Evolutionary conservation across 2,329 filamentous ascomycete genomes (phyloP), one percentile per base, ranked within the genome.

Genomic region (Fusarium lyarnte): DNA sequence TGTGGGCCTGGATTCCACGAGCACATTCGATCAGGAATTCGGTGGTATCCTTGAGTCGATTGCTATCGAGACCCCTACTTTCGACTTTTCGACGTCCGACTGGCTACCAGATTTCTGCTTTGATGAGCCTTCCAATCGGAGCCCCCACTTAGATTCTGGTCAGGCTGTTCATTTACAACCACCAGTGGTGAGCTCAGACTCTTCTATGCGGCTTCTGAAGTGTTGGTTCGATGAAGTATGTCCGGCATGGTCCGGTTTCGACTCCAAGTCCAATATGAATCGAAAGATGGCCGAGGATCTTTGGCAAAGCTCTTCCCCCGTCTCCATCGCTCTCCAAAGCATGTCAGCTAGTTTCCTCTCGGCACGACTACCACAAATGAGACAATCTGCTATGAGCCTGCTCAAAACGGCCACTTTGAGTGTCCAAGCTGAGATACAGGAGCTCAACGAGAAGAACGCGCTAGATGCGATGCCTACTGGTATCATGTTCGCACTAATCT

Each of bases 101-200:
- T 4, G 6, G n/a, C 4, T 25, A 2, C 31, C 47, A 0, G 12
- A 35, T 6, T 35, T 25, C 17, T 8, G 29, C 11, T 21, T 35
- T 2, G 6, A 25, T 21, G 5, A 5, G 3, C 6, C 31, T 11
- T 2, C n/a, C 13, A 17, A 35, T 16, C 4, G 6, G 6, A 21
- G 2, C n/a, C 6, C 31, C 3, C 19, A 10, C 11, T 6, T 25
- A 1, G 29, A 35, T 11, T 17, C 3, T 14, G 6, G n/a, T 8
- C 6, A 25, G 8, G 4, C n/a, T 2, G 5, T 11, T 8, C 47
- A 1, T 6, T 0, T 19, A 0, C 31, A 8, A 6, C 17, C 8
- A 25, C 6, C 3, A 3, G 17, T 12, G 2, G 11, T 8, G 3
- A 9, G 25, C 6, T 2, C 47, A 21, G n/a, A 25, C 3, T 10